These are phyloP conservation scores for Orbilia ellipsospora DNA, from an alignment of 2,329 filamentous ascomycete species.

Conservation along the genomic window DNA sequence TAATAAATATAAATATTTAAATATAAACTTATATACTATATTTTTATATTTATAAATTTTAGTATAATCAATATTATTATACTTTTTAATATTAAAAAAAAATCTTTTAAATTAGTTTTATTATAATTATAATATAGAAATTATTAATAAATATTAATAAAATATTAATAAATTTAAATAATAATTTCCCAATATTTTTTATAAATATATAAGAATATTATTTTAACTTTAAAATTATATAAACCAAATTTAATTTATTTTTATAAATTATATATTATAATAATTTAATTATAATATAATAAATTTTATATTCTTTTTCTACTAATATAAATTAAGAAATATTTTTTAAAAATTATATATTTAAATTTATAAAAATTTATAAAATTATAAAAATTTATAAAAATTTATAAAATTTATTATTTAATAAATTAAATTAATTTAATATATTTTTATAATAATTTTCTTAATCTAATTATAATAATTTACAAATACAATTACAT, in stretches of 20 bases:
- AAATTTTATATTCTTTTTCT: no score
- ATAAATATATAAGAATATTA: background rate
- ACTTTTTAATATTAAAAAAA: background rate
- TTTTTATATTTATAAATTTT: background rate
- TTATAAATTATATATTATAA: no score
- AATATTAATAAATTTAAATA: background rate
- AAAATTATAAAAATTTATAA: background rate
- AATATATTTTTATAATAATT: no score
- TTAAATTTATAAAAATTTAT: background rate
- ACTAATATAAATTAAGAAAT: background rate
- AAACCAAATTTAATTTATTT: no score
- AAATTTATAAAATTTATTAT: no score
- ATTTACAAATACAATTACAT: no score
- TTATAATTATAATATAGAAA: no score
- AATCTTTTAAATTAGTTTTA: background rate
- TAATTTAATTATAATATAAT: no score
- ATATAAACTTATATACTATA: no score
- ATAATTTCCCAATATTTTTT: background rate
- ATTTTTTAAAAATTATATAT: background rate
- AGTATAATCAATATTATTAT: background rate
- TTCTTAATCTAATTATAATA: no score
- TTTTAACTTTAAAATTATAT: background rate
- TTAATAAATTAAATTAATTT: no score
- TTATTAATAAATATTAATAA: background rate
- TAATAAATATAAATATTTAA: constrained; percentile 1